Conservation (phyloP, 2,329 filamentous ascomycete genomes). For the Nothomitra cinnamomea region DNA sequence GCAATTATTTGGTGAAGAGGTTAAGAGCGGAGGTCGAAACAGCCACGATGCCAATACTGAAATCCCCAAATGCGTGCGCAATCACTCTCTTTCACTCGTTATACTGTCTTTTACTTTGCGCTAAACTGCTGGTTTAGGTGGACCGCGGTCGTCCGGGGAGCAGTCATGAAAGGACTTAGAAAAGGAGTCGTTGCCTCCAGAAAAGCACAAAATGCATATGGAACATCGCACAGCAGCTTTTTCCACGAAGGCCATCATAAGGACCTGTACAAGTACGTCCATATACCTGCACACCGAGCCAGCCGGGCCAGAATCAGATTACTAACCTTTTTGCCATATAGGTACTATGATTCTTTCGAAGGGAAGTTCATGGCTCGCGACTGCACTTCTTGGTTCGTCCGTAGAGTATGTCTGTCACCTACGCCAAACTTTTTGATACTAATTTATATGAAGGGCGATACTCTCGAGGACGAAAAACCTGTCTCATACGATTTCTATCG, state of each 20-base stretch:
- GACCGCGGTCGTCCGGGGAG: slow-evolving; percentile 34
- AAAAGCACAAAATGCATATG: background rate
- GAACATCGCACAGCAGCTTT: background rate
- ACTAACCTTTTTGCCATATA: background rate
- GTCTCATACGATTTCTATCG: background rate
- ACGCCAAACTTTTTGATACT: background rate
- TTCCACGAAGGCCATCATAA: background rate
- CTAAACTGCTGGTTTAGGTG: slow-evolving; percentile 16
- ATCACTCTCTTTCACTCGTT: background rate
- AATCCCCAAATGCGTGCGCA: slow-evolving; percentile 26
- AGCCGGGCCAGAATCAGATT: background rate
- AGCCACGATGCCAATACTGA: slow-evolving; percentile 25
- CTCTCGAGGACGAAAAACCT: background rate
- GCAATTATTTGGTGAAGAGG: slow-evolving; percentile 27
- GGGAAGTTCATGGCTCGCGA: background rate
- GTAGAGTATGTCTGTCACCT: background rate
- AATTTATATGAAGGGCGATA: background rate
- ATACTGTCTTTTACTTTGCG: background rate
- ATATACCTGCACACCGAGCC: background rate
- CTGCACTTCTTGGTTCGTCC: background rate
- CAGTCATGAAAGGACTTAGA: slow-evolving; percentile 32
- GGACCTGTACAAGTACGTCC: background rate
- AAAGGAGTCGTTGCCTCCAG: slow-evolving; percentile 18
- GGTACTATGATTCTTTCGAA: background rate
- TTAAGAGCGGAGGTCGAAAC: slow-evolving; percentile 21